These are phyloP conservation scores for Psilocybe cubensis DNA, from an alignment of 768 basidiomycete genomes.

Conservation along the genomic window DNA sequence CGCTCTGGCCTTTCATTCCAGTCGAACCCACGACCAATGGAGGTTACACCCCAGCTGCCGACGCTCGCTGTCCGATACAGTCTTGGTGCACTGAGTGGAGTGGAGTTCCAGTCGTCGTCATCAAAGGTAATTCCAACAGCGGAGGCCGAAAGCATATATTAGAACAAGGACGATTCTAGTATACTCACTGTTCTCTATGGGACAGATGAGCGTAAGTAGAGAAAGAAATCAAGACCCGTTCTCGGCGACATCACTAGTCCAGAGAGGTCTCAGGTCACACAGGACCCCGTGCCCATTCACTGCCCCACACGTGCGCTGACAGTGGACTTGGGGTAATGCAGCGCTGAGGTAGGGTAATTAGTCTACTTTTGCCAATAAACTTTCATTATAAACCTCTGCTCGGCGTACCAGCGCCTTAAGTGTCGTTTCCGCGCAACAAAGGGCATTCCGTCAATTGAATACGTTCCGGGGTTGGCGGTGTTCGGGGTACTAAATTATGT, in stretches of 20 bases:
- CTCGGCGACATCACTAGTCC: slow-evolving; percentile 9
- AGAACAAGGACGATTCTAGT: slow-evolving; percentile 17
- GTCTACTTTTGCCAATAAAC: background rate
- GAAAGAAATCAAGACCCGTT: slow-evolving; percentile 7
- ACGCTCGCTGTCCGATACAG: slow-evolving; percentile 69
- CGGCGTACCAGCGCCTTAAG: background rate
- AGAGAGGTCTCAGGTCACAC: slow-evolving; percentile 5
- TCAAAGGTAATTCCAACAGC: slow-evolving; percentile 67
- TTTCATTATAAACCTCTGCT: background rate
- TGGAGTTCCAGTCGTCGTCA: slow-evolving; percentile 69
- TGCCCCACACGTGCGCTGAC: slow-evolving; percentile 12
- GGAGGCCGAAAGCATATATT: slow-evolving; percentile 62
- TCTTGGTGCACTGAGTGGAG: slow-evolving; percentile 46
- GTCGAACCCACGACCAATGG: slow-evolving; percentile 80
- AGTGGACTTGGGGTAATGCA: background rate
- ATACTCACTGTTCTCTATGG: slow-evolving; percentile 19
- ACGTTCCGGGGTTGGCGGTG: slow-evolving; percentile 4
- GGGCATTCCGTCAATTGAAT: background rate
- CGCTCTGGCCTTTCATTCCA: slow-evolving; percentile 50
- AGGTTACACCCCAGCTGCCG: slow-evolving; percentile 86
- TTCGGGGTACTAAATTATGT: slow-evolving; percentile 29
- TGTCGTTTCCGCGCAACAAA: background rate
- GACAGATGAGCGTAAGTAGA: slow-evolving; percentile 16
- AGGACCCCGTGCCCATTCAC: slow-evolving; percentile 17
- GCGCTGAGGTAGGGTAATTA: background rate